Conservation (phyloP, 2,329 filamentous ascomycete species). For the Atkinsonella texensis region DNA sequence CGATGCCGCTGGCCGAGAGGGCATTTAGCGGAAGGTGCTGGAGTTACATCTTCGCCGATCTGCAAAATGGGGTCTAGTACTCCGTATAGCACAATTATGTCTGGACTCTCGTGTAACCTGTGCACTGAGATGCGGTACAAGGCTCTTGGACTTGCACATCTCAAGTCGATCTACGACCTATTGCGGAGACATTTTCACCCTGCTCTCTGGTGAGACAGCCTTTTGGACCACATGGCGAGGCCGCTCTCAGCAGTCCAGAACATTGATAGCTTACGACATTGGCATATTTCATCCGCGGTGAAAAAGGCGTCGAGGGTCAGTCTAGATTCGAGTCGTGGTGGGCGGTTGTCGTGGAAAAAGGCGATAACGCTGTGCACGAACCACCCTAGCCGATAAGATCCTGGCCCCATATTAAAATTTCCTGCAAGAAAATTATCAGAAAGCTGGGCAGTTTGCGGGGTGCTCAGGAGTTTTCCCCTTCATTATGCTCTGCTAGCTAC, state of each 20-base stretch:
- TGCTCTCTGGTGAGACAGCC: background rate
- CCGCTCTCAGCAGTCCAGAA: background rate
- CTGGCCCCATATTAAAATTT: slow-evolving; percentile 2
- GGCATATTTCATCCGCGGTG: no score
- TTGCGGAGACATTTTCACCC: slow-evolving; percentile 2
- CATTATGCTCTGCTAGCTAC: no score
- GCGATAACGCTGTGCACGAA: slow-evolving; percentile 4
- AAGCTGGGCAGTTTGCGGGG: background rate
- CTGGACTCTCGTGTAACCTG: slow-evolving; percentile 3
- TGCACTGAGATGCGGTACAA: slow-evolving; percentile 7
- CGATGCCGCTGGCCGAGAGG: slow-evolving; percentile 1
- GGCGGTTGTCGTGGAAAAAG: background rate
- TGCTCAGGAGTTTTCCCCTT: background rate
- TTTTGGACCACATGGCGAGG: background rate
- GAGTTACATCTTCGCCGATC: background rate
- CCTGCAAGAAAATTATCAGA: background rate
- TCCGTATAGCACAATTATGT: background rate
- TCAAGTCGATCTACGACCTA: background rate
- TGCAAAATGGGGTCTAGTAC: background rate
- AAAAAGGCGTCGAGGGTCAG: background rate
- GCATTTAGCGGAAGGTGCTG: background rate
- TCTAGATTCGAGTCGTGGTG: background rate
- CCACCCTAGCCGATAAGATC: slow-evolving; percentile 1
- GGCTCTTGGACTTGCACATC: slow-evolving; percentile 1
- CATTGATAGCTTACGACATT: background rate